Conservation (phyloP, 345 rosid genomes). For the Kernera saxatilis region DNA sequence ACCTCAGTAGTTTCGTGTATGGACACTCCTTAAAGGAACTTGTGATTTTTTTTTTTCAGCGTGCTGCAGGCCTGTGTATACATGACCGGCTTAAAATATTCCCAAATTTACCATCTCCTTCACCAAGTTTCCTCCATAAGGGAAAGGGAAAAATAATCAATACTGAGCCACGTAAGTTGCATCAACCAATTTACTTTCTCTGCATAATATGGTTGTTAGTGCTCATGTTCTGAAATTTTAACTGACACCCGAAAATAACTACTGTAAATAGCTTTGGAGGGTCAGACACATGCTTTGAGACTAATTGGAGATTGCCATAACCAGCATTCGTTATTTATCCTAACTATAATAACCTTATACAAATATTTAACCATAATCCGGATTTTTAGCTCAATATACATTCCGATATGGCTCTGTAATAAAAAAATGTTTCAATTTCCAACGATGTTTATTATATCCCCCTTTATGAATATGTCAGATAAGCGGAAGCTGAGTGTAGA, state of each 20-base stretch:
- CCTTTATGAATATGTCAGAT: conserved; percentile 31
- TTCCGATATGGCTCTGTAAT: background rate
- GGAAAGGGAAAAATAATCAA: conserved; percentile 42
- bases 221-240: background rate
- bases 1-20: conserved; percentile 5
- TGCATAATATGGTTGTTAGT: background rate
- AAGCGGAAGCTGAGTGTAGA: conserved; percentile 50
- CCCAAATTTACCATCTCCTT: conserved; percentile 56
- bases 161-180: conserved; percentile 42
- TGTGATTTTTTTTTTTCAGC: conserved; percentile 38
- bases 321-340: background rate
- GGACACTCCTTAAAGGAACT: background rate
- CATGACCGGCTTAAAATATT: conserved; percentile 69
- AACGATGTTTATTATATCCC: background rate
- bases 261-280: background rate
- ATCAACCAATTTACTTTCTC: background rate
- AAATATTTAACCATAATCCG: background rate
- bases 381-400: background rate
- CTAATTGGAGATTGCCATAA: background rate
- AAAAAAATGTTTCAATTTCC: background rate
- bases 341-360: background rate
- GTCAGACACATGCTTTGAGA: background rate
- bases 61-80: conserved; percentile 65
- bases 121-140: conserved; percentile 38
- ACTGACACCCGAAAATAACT: background rate